These are phyloP conservation scores for Colletotrichum cereale DNA, from an alignment of 2,329 filamentous ascomycete species.

Conservation along the genomic window DNA sequence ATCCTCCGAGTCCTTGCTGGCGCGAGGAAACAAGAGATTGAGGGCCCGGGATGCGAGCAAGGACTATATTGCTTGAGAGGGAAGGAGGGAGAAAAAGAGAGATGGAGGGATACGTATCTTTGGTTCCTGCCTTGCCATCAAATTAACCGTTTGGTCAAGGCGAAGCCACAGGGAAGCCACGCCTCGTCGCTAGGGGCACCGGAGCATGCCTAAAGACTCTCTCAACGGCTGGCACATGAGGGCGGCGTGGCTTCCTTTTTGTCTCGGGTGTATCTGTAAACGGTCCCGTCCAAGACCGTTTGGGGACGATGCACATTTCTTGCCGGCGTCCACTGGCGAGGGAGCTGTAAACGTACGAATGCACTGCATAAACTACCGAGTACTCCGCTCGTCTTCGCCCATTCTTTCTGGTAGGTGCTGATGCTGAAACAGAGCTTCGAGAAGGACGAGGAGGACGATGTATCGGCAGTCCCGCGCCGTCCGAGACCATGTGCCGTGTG, in stretches of 20 bases:
- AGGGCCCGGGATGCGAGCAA: slow-evolving; percentile 32
- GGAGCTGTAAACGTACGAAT: background rate
- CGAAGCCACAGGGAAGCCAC: background rate
- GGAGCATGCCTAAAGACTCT: background rate
- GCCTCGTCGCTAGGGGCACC: background rate
- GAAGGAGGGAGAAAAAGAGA: background rate
- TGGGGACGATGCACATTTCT: background rate
- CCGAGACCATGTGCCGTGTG: background rate
- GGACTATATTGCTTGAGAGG: slow-evolving; percentile 25
- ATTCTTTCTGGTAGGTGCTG: slow-evolving; percentile 32
- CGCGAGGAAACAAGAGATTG: slow-evolving; percentile 39
- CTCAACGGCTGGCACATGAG: background rate
- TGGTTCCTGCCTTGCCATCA: slow-evolving; percentile 2
- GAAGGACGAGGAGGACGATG: background rate
- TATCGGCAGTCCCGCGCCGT: slow-evolving; percentile 19
- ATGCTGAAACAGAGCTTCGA: slow-evolving; percentile 20
- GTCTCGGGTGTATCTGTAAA: background rate
- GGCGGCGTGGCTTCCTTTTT: background rate
- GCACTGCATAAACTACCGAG: background rate
- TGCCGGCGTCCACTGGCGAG: background rate
- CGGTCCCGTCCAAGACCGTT: background rate
- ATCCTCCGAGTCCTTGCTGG: slow-evolving; percentile 12
- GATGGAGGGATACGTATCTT: slow-evolving; percentile 2
- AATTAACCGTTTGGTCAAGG: slow-evolving; percentile 3
- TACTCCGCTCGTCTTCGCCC: background rate